Evolutionary conservation across 306 rosid genomes (phyloP), one percentile per base, ranked within the genome.

Genomic region (Crataegus laevigata): DNA sequence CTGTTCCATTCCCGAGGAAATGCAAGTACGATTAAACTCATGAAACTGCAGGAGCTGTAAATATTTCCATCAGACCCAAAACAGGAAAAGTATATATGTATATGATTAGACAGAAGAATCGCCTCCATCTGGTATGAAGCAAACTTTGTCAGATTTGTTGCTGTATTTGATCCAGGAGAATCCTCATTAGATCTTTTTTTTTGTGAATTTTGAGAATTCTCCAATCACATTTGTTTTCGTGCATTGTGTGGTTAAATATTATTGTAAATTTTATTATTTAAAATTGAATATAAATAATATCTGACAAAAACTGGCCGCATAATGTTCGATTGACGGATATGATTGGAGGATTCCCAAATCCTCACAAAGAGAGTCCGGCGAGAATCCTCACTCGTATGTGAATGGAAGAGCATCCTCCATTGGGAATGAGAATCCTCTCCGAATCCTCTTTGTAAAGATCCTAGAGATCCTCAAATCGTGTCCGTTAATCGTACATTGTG

Each of bases 191-290:
- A 30, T 30, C n/a, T 4, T 2, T 30, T 4, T 32, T 32, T 6
- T 0, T 0, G 0, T 1, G 40, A 0, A 36, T 7, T 8, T 36
- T 1, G 2, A 1, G 0, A 0, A 34, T 6, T 6, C 8, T 36
- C 0, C 0, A 36, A 36, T 7, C 0, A 36, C 0, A 1, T 36
- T 0, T 0, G 9, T 36, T 36, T 2, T 7, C 2, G 9, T 36
- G 7, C 2, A 36, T 36, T 2, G 9, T 36, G 0, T 0, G 0
- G 0, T 36, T 0, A 36, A 0, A 36, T 5, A 29, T 29, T 4
- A 29, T 29, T 29, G 4, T 29, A 29, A 29, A 30, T 30, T 30
- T 30, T 30, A n/a, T 0, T 30, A 34, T 34, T 36, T 36, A 36
- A 36, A 36, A 34, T 34, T 34, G 0, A 6, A 36, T 36, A 8